Evolutionary conservation across 2,329 filamentous ascomycete species (phyloP), one percentile per base, ranked within the genome.

Genomic region (Arthrobotrys sphaeroides): DNA sequence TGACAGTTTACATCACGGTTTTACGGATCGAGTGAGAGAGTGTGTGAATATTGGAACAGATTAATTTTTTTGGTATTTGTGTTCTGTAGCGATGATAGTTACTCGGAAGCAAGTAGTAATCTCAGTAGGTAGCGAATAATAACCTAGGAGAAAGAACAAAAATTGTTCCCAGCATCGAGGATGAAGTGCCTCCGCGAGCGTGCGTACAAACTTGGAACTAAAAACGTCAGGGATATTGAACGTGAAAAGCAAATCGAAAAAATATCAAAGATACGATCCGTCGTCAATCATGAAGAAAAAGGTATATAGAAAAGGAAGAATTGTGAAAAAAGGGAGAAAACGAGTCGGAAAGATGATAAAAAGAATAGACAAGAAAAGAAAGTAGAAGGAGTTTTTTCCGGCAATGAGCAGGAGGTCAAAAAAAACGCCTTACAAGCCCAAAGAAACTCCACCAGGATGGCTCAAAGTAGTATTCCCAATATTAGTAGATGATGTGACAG

Each of bases 101-200:
- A n/a, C n/a, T n/a, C n/a, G n/a, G n/a, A n/a, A n/a, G n/a, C n/a
- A n/a, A n/a, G n/a, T n/a, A 45, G 26, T 55, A 22, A 20, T 53
- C 49, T 59, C 62, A 31, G n/a, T 74, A 74, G 70, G 62, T 74
- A 68, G 62, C 70, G 62, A 74, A 74, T 67, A 74, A 74, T 74
- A 74, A 74, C 70, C 70, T 62, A 68, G 45, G 18, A 43, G 47
- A 67, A 60, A 67, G 38, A 36, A 66, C 59, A 55, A 73, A 64
- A 28, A n/a, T n/a, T 26, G 42, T 51, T 49, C 40, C 43, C 61
- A 65, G 24, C 26, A 38, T 26, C n/a, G 31, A 49, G 31, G 20
- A 31, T 42, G 10, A 45, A 43, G 20, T 28, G 12, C 22, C 28
- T 40, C 20, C 70, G 70, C 70, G 70, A 38, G 70, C 70, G 49